Evolutionary conservation across 352 stramenopile species (phyloP).

Genomic region (Phytophthora citrophthora): DNA sequence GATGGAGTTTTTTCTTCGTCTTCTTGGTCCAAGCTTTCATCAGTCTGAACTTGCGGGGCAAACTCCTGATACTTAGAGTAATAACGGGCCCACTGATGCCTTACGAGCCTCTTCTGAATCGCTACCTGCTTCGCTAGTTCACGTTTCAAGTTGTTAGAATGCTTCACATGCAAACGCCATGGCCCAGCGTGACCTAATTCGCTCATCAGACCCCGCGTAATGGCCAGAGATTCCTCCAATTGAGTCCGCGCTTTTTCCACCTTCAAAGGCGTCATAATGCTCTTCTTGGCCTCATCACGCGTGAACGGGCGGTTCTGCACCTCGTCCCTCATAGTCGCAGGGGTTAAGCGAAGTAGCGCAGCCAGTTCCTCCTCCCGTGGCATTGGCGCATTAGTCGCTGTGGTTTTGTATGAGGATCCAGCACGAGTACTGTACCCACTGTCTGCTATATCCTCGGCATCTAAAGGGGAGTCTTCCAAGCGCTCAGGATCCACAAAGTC

Average conservation of each 20-base stretch:
- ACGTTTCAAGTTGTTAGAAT: slow-evolving; percentile 66
- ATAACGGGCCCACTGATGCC: slow-evolving; percentile 66
- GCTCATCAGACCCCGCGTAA: slow-evolving; percentile 62
- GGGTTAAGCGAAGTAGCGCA: slow-evolving; percentile 49
- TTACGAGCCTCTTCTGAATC: slow-evolving; percentile 63
- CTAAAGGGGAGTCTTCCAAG: slow-evolving; percentile 7
- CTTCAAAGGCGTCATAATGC: slow-evolving; percentile 35
- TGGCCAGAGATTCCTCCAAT: slow-evolving; percentile 53
- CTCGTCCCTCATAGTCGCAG: slow-evolving; percentile 48
- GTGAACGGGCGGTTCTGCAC: slow-evolving; percentile 45
- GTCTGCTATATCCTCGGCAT: slow-evolving; percentile 3
- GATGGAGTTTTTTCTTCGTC: slow-evolving; percentile 3
- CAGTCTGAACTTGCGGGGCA: background rate
- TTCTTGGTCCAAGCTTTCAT: background rate
- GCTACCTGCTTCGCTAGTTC: slow-evolving; percentile 57
- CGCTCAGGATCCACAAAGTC: slow-evolving; percentile 30
- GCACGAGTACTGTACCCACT: slow-evolving; percentile 15
- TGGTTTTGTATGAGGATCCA: background rate
- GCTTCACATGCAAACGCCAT: slow-evolving; percentile 68
- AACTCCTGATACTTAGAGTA: slow-evolving; percentile 55
- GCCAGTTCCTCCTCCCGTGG: slow-evolving; percentile 38
- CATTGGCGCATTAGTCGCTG: background rate
- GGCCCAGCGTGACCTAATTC: slow-evolving; percentile 59
- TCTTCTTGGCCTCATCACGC: slow-evolving; percentile 32
- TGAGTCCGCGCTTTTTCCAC: slow-evolving; percentile 40